phyloP scores from a whole-genome alignment of 139 green algal species.

The Chlamydomonas eustigma region DNA sequence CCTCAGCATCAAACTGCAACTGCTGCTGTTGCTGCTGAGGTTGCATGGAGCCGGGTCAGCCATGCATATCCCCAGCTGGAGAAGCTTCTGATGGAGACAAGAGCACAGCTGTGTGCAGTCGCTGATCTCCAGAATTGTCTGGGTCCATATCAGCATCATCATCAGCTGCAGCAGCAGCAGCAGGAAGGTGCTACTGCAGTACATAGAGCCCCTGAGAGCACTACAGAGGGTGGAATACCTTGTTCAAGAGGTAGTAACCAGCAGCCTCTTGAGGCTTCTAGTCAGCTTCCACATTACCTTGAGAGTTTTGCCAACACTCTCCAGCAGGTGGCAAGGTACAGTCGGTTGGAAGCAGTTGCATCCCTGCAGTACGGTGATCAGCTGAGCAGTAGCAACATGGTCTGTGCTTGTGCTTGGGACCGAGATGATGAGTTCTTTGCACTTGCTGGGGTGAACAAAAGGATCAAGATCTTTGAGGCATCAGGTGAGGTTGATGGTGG shows the following conservation, averaged over 20 bases:
- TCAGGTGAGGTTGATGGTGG: not conserved
- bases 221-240: no score
- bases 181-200: not conserved
- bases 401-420: conserved; percentile 74
- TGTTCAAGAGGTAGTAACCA: no score
- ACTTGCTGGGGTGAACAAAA: conserved; percentile 63
- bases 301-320: not conserved
- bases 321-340: not conserved
- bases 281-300: not conserved
- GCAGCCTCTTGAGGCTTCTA: not conserved
- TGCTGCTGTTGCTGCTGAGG: conserved; percentile 2
- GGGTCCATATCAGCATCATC: not conserved
- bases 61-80: conserved; percentile 3
- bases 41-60: not conserved
- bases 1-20: not conserved
- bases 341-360: not conserved
- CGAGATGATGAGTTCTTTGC: conserved; percentile 86
- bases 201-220: not conserved
- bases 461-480: conserved; percentile 70
- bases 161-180: not conserved
- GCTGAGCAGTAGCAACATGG: conserved; percentile 4
- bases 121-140: not conserved
- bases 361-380: conserved; percentile 4
- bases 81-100: not conserved
- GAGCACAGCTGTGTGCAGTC: not conserved